Base-by-base conservation (phyloP, 2,329 filamentous ascomycete genomes). In the Xylogone sp. region DNA sequence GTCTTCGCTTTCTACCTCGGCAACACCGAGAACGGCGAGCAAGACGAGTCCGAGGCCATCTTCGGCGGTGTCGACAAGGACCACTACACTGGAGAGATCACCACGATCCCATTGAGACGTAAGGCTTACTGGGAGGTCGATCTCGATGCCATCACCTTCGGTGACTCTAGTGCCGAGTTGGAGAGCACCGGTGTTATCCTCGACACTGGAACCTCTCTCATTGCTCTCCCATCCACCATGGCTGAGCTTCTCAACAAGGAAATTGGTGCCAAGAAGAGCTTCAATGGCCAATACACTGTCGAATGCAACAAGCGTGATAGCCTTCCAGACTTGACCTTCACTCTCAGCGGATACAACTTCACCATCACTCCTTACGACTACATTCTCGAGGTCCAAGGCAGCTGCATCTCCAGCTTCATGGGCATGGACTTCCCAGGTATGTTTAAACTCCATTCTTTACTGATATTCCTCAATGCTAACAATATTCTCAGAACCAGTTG, bases 41-140 rank as follows among this genome's bases (percentile, higher is more conserved):
- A 84, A 47, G 81, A 86, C 53, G 82, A 88, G 69, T 97, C 92
- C 42, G 92, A 92, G 75, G 92, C 86, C 54, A 84, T 86, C 60
- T 99, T 99, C 61, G 93, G 93, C 71, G 93, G 93, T 60, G 74
- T 96, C 56, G 86, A 97, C 72, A 76, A 90, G 75, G 76, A 78
- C 68, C 90, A 94, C 78, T 84, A 79, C 71, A 85, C 80, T 39
- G 94, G 94, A 66, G 86, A 97, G 72, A 82, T 99, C 65, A 89
- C 86, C 69, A 95, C 91, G 72, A 90, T 99, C 62, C 94, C 94
- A 50, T 83, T 99, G 62, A 90, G 94, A 72, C 90, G 94, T 70
- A 97, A 97, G 87, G 94, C 94, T 46, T 99, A 99, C 83, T 99
- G 94, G 94, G 94, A 99, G 81, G 93, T 99, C 51, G 92, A 97